phyloP scores from a whole-genome alignment of 2,329 filamentous ascomycete species.

The Penicillium sp. region DNA sequence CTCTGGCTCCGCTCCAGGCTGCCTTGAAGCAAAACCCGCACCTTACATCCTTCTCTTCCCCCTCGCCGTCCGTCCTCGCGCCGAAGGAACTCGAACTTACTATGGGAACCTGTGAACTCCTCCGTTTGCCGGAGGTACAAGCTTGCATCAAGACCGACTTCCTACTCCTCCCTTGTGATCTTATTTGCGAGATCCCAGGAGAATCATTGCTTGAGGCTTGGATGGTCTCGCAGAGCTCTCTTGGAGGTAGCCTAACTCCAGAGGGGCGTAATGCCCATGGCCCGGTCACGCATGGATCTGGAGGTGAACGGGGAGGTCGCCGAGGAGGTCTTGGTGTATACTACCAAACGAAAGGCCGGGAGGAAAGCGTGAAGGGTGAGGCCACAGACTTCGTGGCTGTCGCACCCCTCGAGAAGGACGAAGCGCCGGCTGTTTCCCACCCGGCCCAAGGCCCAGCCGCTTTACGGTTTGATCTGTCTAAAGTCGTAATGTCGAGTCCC shows the following conservation, averaged over 20 bases:
- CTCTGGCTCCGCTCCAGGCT: conserved; percentile 44
- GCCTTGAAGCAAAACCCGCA: conserved; percentile 51
- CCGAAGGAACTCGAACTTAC: conserved; percentile 75
- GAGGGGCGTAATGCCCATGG: conserved; percentile 39
- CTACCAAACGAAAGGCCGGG: conserved; percentile 76
- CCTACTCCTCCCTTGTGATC: conserved; percentile 84
- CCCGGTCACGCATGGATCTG: conserved; percentile 49
- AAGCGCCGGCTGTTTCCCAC: conserved; percentile 54
- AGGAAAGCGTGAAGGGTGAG: conserved; percentile 77
- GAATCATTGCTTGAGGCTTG: conserved; percentile 83
- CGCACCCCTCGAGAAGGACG: conserved; percentile 59
- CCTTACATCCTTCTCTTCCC: conserved; percentile 49
- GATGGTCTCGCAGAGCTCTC: conserved; percentile 78
- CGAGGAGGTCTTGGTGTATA: conserved; percentile 85
- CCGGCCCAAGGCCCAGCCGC: conserved; percentile 56
- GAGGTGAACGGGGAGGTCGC: conserved; percentile 57
- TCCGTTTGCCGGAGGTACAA: conserved; percentile 79
- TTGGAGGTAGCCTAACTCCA: conserved; percentile 58
- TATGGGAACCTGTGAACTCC: conserved; percentile 83
- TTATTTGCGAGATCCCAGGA: conserved; percentile 85
- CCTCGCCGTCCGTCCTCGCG: conserved; percentile 69
- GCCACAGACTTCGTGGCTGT: conserved; percentile 91
- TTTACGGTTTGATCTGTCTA: conserved; percentile 67
- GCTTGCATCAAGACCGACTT: conserved; percentile 81
- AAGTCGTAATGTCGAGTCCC: conserved; percentile 79